Evolutionary conservation across 176 grass and related monocot species (phyloP).

Genomic region (bread wheat (Triticum aestivum)): DNA sequence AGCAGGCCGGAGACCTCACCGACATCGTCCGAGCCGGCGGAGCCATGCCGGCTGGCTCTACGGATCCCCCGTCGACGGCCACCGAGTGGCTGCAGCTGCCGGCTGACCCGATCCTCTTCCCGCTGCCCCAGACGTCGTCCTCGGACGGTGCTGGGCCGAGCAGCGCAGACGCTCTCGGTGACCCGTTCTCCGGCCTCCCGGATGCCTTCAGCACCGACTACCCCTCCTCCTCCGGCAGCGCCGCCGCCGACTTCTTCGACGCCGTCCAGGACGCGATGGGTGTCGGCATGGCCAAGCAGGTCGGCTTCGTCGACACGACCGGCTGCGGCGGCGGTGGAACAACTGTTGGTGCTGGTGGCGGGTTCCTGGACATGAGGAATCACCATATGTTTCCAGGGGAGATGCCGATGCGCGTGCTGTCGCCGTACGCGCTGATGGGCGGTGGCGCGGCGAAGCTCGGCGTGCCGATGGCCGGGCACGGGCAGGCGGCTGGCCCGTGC

Average conservation of each 20-base stretch:
- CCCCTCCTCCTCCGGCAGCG: constrained; percentile 5
- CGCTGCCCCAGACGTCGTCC: constrained; percentile 18
- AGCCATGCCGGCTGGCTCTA: constrained; percentile 3
- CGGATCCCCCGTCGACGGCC: constrained; percentile 20
- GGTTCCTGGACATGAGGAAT: constrained; percentile 19
- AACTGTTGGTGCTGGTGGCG: constrained; percentile 9
- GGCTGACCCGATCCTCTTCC: constrained; percentile 36
- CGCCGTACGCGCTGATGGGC: constrained; percentile 42
- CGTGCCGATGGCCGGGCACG: constrained; percentile 33
- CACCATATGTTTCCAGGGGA: constrained; percentile 20
- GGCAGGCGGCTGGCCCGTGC: constrained; percentile 25
- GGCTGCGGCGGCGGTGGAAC: background rate
- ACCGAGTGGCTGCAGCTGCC: constrained; percentile 43
- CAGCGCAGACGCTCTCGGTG: constrained; percentile 33
- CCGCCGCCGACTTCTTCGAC: constrained; percentile 29
- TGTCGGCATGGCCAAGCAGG: constrained; percentile 18
- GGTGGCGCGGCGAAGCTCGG: constrained; percentile 23
- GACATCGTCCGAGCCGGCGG: constrained; percentile 72
- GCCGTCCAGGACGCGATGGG: background rate
- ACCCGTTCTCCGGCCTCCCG: constrained; percentile 54
- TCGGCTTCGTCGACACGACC: constrained; percentile 28
- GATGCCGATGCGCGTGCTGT: constrained; percentile 29
- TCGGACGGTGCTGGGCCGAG: constrained; percentile 11
- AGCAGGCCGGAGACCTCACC: constrained; percentile 77
- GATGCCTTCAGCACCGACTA: constrained; percentile 53